These are phyloP conservation scores for Viola odorata DNA, from an alignment of 345 rosid genomes.

Conservation along the genomic window DNA sequence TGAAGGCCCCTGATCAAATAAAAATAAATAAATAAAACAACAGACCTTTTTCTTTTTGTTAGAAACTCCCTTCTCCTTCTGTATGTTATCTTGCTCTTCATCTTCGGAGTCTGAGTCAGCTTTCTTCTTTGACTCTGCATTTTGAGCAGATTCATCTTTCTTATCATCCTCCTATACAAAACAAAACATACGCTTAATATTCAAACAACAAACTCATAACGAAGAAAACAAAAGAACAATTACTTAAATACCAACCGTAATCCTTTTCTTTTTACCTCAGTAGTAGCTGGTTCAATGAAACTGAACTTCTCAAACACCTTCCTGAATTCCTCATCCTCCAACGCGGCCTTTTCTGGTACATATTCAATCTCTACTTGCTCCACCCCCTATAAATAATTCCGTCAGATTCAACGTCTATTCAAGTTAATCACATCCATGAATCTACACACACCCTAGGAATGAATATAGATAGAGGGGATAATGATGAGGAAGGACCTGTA, in stretches of 20 bases:
- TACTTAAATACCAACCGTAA: not conserved
- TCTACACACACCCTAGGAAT: constrained; percentile 1
- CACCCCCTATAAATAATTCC: constrained; percentile 31
- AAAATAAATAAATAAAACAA: not conserved
- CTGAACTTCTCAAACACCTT: constrained; percentile 78
- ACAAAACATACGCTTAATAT: constrained; percentile 6
- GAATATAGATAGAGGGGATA: not conserved
- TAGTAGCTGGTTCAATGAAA: constrained; percentile 43
- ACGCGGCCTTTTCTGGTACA: constrained; percentile 77
- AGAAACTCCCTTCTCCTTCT: constrained; percentile 75
- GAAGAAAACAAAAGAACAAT: not conserved
- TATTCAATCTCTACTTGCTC: constrained; percentile 82
- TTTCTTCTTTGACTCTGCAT: constrained; percentile 55
- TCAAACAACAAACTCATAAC: not conserved
- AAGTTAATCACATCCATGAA: not conserved
- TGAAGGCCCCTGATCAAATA: too few species aligned
- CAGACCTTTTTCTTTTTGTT: constrained; percentile 94
- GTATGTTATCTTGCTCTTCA: constrained; percentile 63
- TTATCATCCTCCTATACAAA: constrained; percentile 50
- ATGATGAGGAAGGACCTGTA: constrained; percentile 21
- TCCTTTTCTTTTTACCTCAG: constrained; percentile 44
- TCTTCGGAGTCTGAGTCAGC: constrained; percentile 71
- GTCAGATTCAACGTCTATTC: not conserved
- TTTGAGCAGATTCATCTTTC: constrained; percentile 58
- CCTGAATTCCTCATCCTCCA: constrained; percentile 81